phyloP scores from a whole-genome alignment of 495 filamentous ascomycete species.

The Jackrogersella multiformis region DNA sequence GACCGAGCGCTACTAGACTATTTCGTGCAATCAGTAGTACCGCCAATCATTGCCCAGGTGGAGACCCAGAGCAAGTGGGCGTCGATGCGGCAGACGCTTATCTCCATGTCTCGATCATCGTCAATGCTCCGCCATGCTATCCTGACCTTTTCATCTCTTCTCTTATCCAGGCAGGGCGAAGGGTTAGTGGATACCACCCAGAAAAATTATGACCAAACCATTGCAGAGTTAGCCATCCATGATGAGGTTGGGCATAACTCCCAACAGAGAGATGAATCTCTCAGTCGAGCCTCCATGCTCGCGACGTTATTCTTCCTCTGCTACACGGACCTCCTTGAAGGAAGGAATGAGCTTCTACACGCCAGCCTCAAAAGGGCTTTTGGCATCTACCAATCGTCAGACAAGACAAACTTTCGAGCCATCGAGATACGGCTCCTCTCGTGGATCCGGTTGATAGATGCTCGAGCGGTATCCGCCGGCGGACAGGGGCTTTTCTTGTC shows the following conservation, averaged over 20 bases:
- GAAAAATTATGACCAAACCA: constrained; percentile 30
- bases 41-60: constrained; percentile 47
- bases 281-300: constrained; percentile 18
- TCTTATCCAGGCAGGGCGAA: constrained; percentile 21
- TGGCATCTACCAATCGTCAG: constrained; percentile 31
- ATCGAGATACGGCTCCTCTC: constrained; percentile 47
- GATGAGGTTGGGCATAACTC: constrained; percentile 8
- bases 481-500: constrained; percentile 51
- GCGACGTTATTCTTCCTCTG: constrained; percentile 49
- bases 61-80: constrained; percentile 47
- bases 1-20: constrained; percentile 40
- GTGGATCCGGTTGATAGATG: constrained; percentile 53
- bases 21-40: constrained; percentile 41
- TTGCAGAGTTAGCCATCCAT: background rate
- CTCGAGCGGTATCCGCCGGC: constrained; percentile 50
- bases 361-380: constrained; percentile 42
- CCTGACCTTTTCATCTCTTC: constrained; percentile 44
- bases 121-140: constrained; percentile 44
- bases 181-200: constrained; percentile 10
- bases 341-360: constrained; percentile 36
- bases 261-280: constrained; percentile 8
- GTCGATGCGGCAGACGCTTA: constrained; percentile 43
- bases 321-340: constrained; percentile 44
- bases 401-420: constrained; percentile 31
- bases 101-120: constrained; percentile 43